Percentiles rank a stretch among this genome's conserved stretches.
Conservation (phyloP, 768 basidiomycete genomes). For the Amanita phalloides region DNA sequence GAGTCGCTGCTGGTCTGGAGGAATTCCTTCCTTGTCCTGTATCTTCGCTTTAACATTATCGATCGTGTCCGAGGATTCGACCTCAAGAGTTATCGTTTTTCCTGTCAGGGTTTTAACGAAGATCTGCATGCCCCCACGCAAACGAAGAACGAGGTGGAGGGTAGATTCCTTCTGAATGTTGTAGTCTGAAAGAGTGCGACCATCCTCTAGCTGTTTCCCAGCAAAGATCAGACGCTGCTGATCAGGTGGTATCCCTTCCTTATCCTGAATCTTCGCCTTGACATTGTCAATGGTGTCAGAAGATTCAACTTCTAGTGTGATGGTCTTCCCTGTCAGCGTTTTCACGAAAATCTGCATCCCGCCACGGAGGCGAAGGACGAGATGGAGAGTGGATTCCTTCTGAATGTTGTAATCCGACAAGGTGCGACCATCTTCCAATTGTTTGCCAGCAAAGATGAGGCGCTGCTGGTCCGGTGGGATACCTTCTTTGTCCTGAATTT, state of each 20-base stretch:
- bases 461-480: constrained; percentile 76
- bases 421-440: constrained; percentile 75
- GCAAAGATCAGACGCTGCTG: constrained; percentile 96
- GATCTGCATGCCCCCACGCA: constrained; percentile 88
- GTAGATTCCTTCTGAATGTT: constrained; percentile 96
- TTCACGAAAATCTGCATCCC: constrained; percentile 85
- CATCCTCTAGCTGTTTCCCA: constrained; percentile 93
- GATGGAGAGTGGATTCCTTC: constrained; percentile 53
- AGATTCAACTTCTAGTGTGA: constrained; percentile 76
- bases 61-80: constrained; percentile 80
- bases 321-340: constrained; percentile 84
- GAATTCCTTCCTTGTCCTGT: constrained; percentile 86
- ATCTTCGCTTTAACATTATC: constrained; percentile 90
- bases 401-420: constrained; percentile 62
- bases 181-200: constrained; percentile 81
- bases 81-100: constrained; percentile 88
- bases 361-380: constrained; percentile 36
- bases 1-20: constrained; percentile 69
- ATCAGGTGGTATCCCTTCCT: constrained; percentile 77
- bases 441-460: constrained; percentile 75
- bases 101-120: constrained; percentile 79
- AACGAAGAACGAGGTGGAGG: constrained; percentile 79
- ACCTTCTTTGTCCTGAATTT: constrained; percentile 81
- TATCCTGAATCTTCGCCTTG: constrained; percentile 79
- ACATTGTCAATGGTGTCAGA: constrained; percentile 72